Conservation (phyloP, 2,329 filamentous ascomycete genomes). For the Fusarium oxysporum region DNA sequence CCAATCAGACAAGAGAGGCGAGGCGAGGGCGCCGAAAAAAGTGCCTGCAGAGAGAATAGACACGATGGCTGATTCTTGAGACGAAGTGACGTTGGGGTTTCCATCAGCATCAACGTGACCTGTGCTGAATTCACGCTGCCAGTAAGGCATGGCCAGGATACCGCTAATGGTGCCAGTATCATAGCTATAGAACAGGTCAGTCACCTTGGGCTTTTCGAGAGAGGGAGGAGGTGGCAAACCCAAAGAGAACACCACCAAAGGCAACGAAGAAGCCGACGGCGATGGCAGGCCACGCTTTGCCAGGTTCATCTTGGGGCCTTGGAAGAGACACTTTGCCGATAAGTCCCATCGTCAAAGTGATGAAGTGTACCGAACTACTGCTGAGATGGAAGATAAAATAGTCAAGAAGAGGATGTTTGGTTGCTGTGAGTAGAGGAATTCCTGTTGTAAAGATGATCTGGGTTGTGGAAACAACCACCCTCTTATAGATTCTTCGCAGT, state of each 20-base stretch:
- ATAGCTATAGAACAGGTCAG: constrained; percentile 52
- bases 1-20: constrained; percentile 70
- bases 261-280: constrained; percentile 65
- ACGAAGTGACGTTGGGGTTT: constrained; percentile 56
- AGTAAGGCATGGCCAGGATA: constrained; percentile 57
- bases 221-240: neutral
- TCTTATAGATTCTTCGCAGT: neutral
- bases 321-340: neutral
- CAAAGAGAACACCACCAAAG: constrained; percentile 43
- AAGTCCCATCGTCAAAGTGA: neutral
- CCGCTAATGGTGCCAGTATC: constrained; percentile 70
- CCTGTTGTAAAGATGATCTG: neutral
- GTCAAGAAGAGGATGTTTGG: neutral
- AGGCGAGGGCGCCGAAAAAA: constrained; percentile 78
- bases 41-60: constrained; percentile 82
- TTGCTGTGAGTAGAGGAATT: too few species aligned
- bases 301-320: constrained; percentile 54
- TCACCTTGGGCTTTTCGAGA: neutral
- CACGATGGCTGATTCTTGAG: constrained; percentile 72
- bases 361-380: neutral
- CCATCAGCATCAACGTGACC: constrained; percentile 44
- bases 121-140: constrained; percentile 53
- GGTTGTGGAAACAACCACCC: neutral
- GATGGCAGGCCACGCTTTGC: constrained; percentile 71
- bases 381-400: neutral